phyloP scores from a whole-genome alignment of 805 yeast genomes.

The Saccharomycopsis microspora region DNA sequence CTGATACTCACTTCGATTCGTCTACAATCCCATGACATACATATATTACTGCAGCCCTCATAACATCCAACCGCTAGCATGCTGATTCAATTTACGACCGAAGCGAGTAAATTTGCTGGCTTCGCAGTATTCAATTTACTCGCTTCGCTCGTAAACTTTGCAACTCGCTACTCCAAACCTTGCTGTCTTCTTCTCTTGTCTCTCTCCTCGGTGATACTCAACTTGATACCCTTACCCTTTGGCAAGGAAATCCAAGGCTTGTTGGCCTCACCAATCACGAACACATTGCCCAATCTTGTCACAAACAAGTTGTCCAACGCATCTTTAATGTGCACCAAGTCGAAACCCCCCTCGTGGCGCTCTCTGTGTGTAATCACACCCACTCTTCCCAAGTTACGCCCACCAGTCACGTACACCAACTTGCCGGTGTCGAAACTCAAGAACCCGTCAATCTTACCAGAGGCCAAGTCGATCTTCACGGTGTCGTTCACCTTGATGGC shows the following conservation, averaged over 20 bases:
- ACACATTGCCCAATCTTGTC: constrained; percentile 88
- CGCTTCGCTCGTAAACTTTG: background rate
- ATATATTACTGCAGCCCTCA: no score
- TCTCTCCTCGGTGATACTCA: constrained; percentile 93
- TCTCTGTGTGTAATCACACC: constrained; percentile 95
- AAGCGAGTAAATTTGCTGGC: no score
- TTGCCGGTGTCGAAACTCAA: constrained; percentile 90
- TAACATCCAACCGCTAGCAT: no score
- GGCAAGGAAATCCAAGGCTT: constrained; percentile 92
- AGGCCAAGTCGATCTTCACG: constrained; percentile 89
- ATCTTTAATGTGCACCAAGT: constrained; percentile 94
- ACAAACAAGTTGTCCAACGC: constrained; percentile 90
- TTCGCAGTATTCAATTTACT: no score
- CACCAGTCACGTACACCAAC: constrained; percentile 90
- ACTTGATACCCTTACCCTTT: constrained; percentile 98
- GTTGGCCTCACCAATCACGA: constrained; percentile 91
- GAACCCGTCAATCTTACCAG: constrained; percentile 87
- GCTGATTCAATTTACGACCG: no score
- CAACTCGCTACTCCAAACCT: constrained; percentile 27
- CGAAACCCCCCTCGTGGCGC: constrained; percentile 98
- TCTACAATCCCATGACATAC: no score
- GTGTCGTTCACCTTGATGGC: constrained; percentile 93
- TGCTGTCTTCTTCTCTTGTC: constrained; percentile 92
- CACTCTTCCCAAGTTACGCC: constrained; percentile 97
- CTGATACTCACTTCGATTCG: no score